These are phyloP conservation scores for Phytophthora nicotianae DNA, from an alignment of 352 stramenopile genomes.

Conservation along the genomic window DNA sequence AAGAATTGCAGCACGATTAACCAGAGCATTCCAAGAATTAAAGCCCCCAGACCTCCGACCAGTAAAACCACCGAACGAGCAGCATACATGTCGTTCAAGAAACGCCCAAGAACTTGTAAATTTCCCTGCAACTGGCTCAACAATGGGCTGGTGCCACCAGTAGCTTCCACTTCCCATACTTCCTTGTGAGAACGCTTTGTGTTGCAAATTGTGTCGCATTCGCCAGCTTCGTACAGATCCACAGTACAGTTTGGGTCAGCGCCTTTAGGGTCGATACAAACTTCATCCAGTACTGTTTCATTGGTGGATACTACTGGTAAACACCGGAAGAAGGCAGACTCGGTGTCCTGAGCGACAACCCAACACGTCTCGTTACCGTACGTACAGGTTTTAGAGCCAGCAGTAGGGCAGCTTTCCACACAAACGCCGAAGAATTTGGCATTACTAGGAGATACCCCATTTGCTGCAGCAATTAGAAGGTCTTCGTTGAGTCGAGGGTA, in stretches of 20 bases:
- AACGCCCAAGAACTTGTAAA: conserved; percentile 61
- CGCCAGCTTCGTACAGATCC: conserved; percentile 35
- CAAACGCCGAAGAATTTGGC: conserved; percentile 86
- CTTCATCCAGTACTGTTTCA: conserved; percentile 59
- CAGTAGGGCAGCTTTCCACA: conserved; percentile 57
- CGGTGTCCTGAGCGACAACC: conserved; percentile 55
- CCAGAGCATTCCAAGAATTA: conserved; percentile 71
- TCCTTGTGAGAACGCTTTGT: conserved; percentile 71
- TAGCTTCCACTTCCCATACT: conserved; percentile 61
- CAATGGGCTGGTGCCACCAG: conserved; percentile 59
- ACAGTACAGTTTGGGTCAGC: conserved; percentile 61
- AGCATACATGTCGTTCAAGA: conserved; percentile 77
- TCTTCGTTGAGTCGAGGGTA: conserved; percentile 87
- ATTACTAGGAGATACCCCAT: conserved; percentile 45
- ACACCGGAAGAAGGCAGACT: conserved; percentile 71
- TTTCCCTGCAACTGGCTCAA: conserved; percentile 73
- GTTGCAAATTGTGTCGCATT: conserved; percentile 58
- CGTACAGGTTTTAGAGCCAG: conserved; percentile 64
- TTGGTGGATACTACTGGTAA: conserved; percentile 68
- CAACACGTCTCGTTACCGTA: conserved; percentile 78
- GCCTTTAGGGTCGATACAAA: conserved; percentile 65
- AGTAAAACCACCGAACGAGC: conserved; percentile 63
- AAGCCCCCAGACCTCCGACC: conserved; percentile 54
- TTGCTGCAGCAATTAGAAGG: conserved; percentile 53
- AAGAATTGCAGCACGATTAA: conserved; percentile 82